These are phyloP conservation scores for Aspergillus luchuensis DNA, from an alignment of 2,329 filamentous ascomycete genomes.

Conservation along the genomic window DNA sequence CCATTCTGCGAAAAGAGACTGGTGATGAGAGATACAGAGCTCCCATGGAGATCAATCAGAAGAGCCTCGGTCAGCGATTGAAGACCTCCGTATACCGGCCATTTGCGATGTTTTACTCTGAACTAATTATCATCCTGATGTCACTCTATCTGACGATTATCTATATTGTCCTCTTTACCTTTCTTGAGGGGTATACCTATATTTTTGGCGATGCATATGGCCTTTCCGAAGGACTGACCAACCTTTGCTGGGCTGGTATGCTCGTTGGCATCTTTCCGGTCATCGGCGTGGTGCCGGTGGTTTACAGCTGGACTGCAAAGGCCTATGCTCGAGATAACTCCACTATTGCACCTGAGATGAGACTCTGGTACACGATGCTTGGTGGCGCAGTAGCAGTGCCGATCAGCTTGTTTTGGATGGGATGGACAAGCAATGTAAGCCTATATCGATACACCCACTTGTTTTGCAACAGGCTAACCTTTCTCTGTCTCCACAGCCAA, in stretches of 20 bases:
- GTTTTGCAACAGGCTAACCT: no score
- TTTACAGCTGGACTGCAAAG: conserved; percentile 46
- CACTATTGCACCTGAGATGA: conserved; percentile 51
- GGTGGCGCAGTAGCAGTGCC: conserved; percentile 52
- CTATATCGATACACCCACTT: no score
- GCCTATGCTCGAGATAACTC: not conserved
- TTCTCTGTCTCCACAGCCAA: no score
- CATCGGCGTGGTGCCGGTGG: conserved; percentile 45
- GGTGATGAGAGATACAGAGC: conserved; percentile 52
- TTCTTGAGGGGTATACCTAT: conserved; percentile 53
- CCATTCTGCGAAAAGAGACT: conserved; percentile 43
- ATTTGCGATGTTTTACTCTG: conserved; percentile 52
- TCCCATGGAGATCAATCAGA: conserved; percentile 48
- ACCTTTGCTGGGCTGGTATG: conserved; percentile 54
- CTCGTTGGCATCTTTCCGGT: conserved; percentile 45
- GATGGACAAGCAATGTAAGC: conserved; percentile 50
- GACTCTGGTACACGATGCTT: conserved; percentile 58
- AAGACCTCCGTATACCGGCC: conserved; percentile 51
- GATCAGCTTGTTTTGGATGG: conserved; percentile 61
- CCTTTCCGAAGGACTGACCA: conserved; percentile 50
- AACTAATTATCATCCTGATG: conserved; percentile 40
- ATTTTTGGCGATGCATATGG: conserved; percentile 55
- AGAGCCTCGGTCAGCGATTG: conserved; percentile 44
- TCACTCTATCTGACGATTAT: conserved; percentile 38
- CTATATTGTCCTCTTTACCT: conserved; percentile 41